phyloP scores from a whole-genome alignment of 2,329 filamentous ascomycete species.

The Macrophomina tecta region DNA sequence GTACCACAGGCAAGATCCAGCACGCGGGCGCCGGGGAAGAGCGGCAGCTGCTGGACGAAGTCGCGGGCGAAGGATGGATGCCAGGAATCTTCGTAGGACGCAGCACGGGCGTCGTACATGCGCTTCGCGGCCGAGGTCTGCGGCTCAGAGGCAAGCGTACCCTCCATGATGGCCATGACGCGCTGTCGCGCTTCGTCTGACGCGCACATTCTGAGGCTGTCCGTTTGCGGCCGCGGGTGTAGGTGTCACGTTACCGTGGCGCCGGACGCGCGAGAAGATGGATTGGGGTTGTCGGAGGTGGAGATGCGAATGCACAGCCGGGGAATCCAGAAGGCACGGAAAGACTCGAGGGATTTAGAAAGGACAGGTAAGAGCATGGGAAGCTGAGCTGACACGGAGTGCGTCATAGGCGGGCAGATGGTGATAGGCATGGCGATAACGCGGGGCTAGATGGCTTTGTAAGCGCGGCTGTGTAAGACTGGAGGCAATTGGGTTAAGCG shows the following conservation, averaged over 20 bases:
- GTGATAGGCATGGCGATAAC: neutral
- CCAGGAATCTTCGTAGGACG: constrained; percentile 49
- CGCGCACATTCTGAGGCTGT: neutral
- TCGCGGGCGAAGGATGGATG: constrained; percentile 48
- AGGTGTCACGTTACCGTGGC: neutral
- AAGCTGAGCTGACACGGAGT: neutral
- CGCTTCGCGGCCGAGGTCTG: constrained; percentile 34
- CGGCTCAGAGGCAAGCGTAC: neutral
- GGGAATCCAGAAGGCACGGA: neutral
- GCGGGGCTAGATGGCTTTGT: constrained; percentile 1
- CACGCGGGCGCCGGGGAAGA: constrained; percentile 47
- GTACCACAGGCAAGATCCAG: constrained; percentile 56
- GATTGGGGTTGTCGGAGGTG: neutral
- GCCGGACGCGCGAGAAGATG: neutral
- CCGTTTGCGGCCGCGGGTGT: neutral
- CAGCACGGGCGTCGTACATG: constrained; percentile 44
- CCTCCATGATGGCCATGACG: constrained; percentile 19
- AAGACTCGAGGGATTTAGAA: neutral
- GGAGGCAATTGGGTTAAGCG: neutral
- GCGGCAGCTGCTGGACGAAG: constrained; percentile 41
- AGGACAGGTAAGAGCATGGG: neutral
- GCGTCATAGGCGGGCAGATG: neutral
- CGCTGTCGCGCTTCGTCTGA: constrained; percentile 7
- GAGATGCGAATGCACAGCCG: neutral
- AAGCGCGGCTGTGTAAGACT: constrained; percentile 1